These are phyloP conservation scores for Chlamydomonas schloesseri DNA, from an alignment of 139 green algal species.

Conservation along the genomic window DNA sequence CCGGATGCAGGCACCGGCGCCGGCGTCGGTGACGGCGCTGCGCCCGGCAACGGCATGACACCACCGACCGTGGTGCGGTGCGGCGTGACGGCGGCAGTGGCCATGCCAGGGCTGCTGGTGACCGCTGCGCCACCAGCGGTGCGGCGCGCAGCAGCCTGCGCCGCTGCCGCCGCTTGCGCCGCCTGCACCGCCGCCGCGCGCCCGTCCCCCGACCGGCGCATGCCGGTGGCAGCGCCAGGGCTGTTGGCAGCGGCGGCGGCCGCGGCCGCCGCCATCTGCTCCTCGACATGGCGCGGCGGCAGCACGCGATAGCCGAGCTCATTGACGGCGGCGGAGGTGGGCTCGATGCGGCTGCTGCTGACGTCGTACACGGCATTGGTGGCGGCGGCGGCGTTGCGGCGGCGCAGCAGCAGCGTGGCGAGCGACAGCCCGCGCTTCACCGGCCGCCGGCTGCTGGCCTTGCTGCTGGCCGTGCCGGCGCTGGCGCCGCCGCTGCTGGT, in stretches of 20 bases:
- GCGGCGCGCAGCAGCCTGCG: too few species aligned
- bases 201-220: background rate
- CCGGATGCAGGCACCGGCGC: too few species aligned
- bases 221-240: background rate
- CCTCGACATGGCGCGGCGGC: conserved; percentile 32
- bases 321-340: background rate
- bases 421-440: background rate
- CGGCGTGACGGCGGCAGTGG: background rate
- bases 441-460: too few species aligned
- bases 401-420: background rate
- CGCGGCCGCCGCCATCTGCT: conserved; percentile 20
- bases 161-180: background rate
- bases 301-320: conserved; percentile 19
- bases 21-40: too few species aligned
- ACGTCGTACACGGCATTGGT: background rate
- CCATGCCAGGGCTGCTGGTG: background rate
- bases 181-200: background rate
- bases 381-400: background rate
- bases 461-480: background rate
- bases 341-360: conserved; percentile 21
- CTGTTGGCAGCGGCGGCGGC: background rate
- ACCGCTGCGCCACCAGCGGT: too few species aligned
- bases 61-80: too few species aligned
- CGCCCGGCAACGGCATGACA: too few species aligned
- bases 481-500: background rate